phyloP scores from a whole-genome alignment of 192 early-diverging fungal genomes.

The Umbelopsis vinacea region DNA sequence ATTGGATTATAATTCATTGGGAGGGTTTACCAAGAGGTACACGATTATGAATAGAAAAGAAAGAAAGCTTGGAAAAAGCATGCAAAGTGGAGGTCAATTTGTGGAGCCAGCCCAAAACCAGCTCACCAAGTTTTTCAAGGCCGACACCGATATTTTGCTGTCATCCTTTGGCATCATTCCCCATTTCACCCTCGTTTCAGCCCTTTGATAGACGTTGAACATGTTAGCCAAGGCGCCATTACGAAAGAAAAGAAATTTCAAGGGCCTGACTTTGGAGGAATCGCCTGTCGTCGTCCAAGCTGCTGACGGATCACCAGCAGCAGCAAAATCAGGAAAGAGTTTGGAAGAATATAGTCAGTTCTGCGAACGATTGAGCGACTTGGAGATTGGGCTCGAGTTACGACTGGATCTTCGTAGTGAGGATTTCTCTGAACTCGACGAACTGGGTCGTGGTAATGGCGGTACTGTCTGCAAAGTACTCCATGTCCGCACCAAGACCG shows the following conservation, averaged over 20 bases:
- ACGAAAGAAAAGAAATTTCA: slow-evolving; percentile 59
- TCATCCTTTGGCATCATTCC: slow-evolving; percentile 12
- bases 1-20: no score
- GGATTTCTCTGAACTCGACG: slow-evolving; percentile 77
- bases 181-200: neutral
- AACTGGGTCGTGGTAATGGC: slow-evolving; percentile 91
- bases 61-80: no score
- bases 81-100: no score
- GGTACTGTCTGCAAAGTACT: slow-evolving; percentile 88
- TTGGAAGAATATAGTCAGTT: slow-evolving; percentile 41
- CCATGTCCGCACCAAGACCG: slow-evolving; percentile 83
- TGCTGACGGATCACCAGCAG: slow-evolving; percentile 26
- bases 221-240: slow-evolving; percentile 27
- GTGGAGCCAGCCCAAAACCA: no score
- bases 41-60: no score
- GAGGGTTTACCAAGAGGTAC: no score
- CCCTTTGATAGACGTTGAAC: neutral
- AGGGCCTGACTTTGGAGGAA: slow-evolving; percentile 51
- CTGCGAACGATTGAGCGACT: slow-evolving; percentile 48
- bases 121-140: slow-evolving; percentile 9
- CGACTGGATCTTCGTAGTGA: slow-evolving; percentile 79
- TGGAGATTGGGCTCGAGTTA: slow-evolving; percentile 77
- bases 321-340: slow-evolving; percentile 33
- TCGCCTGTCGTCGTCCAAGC: slow-evolving; percentile 40
- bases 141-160: slow-evolving; percentile 4